Percentiles rank a stretch among this genome's conserved stretches.
phyloP scores from a whole-genome alignment of 257 asterid species.

The Datura wrightii region DNA sequence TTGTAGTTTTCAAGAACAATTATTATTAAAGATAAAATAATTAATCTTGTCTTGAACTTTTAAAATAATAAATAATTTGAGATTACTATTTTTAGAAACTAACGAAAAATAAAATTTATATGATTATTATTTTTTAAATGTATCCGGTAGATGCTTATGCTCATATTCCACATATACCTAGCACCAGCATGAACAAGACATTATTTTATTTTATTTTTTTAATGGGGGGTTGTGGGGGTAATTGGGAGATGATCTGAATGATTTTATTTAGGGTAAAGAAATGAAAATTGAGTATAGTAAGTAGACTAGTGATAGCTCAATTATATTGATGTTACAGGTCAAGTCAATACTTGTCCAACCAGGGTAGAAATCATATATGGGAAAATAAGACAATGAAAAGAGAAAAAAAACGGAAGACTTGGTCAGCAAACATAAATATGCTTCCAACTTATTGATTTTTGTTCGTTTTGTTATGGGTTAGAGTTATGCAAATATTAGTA shows the following conservation, averaged over 20 bases:
- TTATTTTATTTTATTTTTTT: too few species aligned
- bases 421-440: constrained; percentile 6
- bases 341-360: constrained; percentile 30
- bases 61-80: too few species aligned
- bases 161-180: background rate
- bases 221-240: too few species aligned
- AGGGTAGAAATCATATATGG: background rate
- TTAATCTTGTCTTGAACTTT: too few species aligned
- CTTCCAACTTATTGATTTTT: background rate
- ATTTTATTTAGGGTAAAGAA: background rate
- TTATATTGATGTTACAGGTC: constrained; percentile 25
- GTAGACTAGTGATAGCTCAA: background rate
- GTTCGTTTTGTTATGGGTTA: too few species aligned
- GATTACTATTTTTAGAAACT: too few species aligned
- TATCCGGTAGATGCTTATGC: background rate
- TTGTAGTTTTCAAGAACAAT: too few species aligned
- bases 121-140: background rate
- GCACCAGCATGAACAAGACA: background rate
- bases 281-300: background rate
- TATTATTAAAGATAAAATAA: too few species aligned
- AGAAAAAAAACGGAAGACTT: constrained; percentile 2
- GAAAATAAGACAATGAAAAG: background rate
- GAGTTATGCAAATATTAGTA: too few species aligned
- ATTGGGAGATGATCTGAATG: background rate
- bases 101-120: background rate